phyloP scores from a whole-genome alignment of 306 rosid species.

The Sindora glabra region DNA sequence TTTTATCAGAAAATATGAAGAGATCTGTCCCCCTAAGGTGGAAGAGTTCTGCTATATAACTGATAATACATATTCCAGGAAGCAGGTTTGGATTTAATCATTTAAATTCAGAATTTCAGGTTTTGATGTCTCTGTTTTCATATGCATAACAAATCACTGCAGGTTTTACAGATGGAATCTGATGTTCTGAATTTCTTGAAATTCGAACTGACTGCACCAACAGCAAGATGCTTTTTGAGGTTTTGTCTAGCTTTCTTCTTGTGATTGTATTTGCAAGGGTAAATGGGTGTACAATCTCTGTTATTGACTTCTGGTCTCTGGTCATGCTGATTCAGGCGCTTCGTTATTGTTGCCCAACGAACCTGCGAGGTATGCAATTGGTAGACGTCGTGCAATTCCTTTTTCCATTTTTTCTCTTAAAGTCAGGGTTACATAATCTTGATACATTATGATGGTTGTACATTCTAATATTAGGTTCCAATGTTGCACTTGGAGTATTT shows the following conservation, averaged over 20 bases:
- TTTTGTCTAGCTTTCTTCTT: slow-evolving; percentile 7
- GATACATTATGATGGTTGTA: neutral
- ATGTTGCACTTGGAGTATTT: slow-evolving; percentile 41
- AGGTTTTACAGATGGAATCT: slow-evolving; percentile 80
- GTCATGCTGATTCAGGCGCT: slow-evolving; percentile 40
- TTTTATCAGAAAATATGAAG: slow-evolving; percentile 54
- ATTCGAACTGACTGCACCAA: slow-evolving; percentile 68
- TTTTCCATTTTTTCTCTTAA: neutral
- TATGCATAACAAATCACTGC: neutral
- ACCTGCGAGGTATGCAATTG: slow-evolving; percentile 41
- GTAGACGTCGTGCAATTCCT: no score
- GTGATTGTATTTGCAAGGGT: neutral
- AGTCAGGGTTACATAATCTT: neutral
- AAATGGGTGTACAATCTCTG: neutral
- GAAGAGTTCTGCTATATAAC: slow-evolving; percentile 71
- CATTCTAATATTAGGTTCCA: slow-evolving; percentile 33
- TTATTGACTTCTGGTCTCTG: slow-evolving; percentile 25
- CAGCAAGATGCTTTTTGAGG: slow-evolving; percentile 52
- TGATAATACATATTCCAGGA: slow-evolving; percentile 60
- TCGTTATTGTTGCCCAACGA: slow-evolving; percentile 31
- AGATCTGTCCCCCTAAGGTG: slow-evolving; percentile 75
- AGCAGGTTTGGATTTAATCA: slow-evolving; percentile 35
- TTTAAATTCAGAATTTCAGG: neutral
- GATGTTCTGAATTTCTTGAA: slow-evolving; percentile 54
- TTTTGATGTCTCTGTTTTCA: no score